A percentile compares a stretch with the other conserved stretches of the same genome.
phyloP scores from a whole-genome alignment of 352 stramenopile species.

The Pseudoperonospora humuli region DNA sequence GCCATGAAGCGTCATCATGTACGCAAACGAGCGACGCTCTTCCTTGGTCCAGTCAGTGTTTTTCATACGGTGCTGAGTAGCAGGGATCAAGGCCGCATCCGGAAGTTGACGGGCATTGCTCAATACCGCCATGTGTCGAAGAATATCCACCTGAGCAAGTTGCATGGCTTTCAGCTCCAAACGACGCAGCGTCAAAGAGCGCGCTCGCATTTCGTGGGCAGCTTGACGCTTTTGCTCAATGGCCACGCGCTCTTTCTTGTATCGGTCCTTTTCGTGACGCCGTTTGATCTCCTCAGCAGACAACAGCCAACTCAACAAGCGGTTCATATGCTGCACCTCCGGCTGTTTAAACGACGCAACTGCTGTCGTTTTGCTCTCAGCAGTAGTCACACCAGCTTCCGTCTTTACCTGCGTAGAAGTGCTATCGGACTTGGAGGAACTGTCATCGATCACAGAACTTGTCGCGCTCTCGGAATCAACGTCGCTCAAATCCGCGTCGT shows the following conservation, averaged over 20 bases:
- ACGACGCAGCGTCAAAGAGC: slow-evolving; percentile 49
- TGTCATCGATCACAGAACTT: slow-evolving; percentile 33
- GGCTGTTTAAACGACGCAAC: slow-evolving; percentile 72
- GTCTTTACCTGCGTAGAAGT: slow-evolving; percentile 16
- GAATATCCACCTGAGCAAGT: slow-evolving; percentile 70
- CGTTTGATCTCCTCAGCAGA: slow-evolving; percentile 81
- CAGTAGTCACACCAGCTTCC: slow-evolving; percentile 4
- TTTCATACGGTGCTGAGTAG: slow-evolving; percentile 62
- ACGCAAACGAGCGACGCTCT: slow-evolving; percentile 73
- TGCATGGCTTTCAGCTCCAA: slow-evolving; percentile 82
- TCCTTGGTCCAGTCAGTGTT: slow-evolving; percentile 82
- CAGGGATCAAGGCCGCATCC: slow-evolving; percentile 18
- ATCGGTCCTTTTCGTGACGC: slow-evolving; percentile 67
- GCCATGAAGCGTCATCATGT: slow-evolving; percentile 65
- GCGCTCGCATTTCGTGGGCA: slow-evolving; percentile 61
- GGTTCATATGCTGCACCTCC: slow-evolving; percentile 87
- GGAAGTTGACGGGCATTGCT: slow-evolving; percentile 63
- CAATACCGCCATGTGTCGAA: slow-evolving; percentile 59
- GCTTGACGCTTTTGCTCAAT: slow-evolving; percentile 69
- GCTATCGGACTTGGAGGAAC: slow-evolving; percentile 20
- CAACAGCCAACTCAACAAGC: slow-evolving; percentile 76
- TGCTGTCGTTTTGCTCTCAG: slow-evolving; percentile 1
- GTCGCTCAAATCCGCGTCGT: slow-evolving; percentile 32
- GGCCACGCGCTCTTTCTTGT: slow-evolving; percentile 65
- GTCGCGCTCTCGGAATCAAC: slow-evolving; percentile 40